phyloP scores from a whole-genome alignment of 768 basidiomycete genomes.

The Auricularia sp. region DNA sequence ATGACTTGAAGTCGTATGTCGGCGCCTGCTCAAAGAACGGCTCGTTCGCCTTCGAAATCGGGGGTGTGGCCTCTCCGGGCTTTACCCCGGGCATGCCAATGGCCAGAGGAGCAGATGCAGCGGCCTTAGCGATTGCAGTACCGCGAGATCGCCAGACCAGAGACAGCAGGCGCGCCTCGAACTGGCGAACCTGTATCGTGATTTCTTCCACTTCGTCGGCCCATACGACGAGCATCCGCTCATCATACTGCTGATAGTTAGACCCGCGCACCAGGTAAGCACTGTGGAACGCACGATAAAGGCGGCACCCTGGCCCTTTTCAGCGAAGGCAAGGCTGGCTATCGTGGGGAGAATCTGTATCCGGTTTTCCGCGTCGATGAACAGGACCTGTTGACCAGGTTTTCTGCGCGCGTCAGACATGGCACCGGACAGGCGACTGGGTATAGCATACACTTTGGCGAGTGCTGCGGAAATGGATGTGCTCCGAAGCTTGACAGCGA shows the following conservation, averaged over 20 bases:
- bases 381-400: background rate
- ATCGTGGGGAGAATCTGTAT: constrained; percentile 6
- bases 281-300: constrained; percentile 3
- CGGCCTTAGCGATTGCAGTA: background rate
- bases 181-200: constrained; percentile 32
- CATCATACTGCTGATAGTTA: background rate
- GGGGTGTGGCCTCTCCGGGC: background rate
- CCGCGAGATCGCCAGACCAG: background rate
- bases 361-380: constrained; percentile 2
- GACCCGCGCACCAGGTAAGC: background rate
- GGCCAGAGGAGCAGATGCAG: background rate
- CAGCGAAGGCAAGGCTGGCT: constrained; percentile 1
- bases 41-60: background rate
- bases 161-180: constrained; percentile 62
- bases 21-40: background rate
- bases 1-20: background rate
- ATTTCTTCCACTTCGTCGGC: constrained; percentile 5
- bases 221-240: constrained; percentile 7
- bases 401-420: background rate
- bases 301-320: constrained; percentile 5
- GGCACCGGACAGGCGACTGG: background rate
- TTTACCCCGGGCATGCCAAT: background rate
- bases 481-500: constrained; percentile 5
- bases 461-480: background rate
- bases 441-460: background rate